Conservation (phyloP, 2,329 filamentous ascomycete species). For the Alternaria sp. region DNA sequence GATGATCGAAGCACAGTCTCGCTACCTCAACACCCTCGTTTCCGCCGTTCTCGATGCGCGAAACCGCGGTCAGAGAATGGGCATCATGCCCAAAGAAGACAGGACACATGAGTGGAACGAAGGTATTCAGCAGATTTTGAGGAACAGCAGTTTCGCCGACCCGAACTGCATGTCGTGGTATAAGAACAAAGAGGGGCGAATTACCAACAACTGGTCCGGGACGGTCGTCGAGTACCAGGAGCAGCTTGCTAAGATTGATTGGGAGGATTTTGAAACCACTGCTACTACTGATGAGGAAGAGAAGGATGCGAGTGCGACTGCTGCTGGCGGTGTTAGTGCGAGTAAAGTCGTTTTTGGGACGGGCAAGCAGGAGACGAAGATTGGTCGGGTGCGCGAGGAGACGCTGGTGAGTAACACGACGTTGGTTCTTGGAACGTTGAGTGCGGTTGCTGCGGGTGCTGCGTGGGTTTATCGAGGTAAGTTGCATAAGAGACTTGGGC, state of each 20-base stretch:
- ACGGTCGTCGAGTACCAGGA: constrained; percentile 65
- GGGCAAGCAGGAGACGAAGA: constrained; percentile 43
- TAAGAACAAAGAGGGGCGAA: constrained; percentile 60
- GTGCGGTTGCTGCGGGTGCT: constrained; percentile 46
- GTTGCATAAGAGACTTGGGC: constrained; percentile 20
- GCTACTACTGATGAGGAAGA: neutral
- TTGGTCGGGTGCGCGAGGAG: constrained; percentile 56
- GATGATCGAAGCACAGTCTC: constrained; percentile 66
- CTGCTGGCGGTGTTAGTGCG: constrained; percentile 24
- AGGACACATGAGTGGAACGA: constrained; percentile 55
- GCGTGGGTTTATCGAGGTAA: constrained; percentile 34
- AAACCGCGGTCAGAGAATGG: constrained; percentile 48
- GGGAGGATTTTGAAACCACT: constrained; percentile 53
- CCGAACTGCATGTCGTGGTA: constrained; percentile 64
- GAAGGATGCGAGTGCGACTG: neutral
- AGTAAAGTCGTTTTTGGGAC: constrained; percentile 41
- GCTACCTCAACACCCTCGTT: constrained; percentile 61
- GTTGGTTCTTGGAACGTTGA: constrained; percentile 45
- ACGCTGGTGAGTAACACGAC: constrained; percentile 49
- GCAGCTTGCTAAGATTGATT: constrained; percentile 50
- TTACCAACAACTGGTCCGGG: constrained; percentile 65
- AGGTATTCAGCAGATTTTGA: constrained; percentile 54
- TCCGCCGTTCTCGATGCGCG: constrained; percentile 56
- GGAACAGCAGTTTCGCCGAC: constrained; percentile 59
- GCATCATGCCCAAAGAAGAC: constrained; percentile 53